Evolutionary conservation across 768 basidiomycete genomes (phyloP).

Genomic region (Epithele typhae): DNA sequence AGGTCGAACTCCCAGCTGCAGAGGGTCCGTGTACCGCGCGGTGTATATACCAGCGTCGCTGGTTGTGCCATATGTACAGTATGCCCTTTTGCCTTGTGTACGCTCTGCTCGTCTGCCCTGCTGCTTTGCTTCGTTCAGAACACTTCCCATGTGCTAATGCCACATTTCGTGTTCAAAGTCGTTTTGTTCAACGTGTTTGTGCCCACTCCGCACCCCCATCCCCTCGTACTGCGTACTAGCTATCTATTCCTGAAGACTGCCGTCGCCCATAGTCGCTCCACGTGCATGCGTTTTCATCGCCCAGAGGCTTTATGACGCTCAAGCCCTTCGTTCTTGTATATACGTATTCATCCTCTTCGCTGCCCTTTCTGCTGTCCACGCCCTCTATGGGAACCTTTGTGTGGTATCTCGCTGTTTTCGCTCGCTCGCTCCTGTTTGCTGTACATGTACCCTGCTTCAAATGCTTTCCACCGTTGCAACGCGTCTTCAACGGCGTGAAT

Average conservation of each 20-base stretch:
- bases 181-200: too few species aligned
- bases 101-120: not conserved
- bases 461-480: too few species aligned
- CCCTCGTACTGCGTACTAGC: too few species aligned
- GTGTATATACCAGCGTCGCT: conserved; percentile 16
- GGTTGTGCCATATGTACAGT: conserved; percentile 17
- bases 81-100: conserved; percentile 2
- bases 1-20: not conserved
- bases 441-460: not conserved
- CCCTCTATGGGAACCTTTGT: conserved; percentile 6
- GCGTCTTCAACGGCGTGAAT: too few species aligned
- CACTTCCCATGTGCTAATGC: too few species aligned
- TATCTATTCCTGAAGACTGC: not conserved
- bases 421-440: too few species aligned
- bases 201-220: too few species aligned
- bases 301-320: too few species aligned
- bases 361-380: conserved; percentile 14
- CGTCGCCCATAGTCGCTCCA: too few species aligned
- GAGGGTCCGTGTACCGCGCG: not conserved
- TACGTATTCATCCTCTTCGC: conserved; percentile 4
- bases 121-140: not conserved
- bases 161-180: not conserved
- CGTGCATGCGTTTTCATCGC: too few species aligned
- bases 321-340: conserved; percentile 1
- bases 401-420: too few species aligned